Evolutionary conservation across 768 basidiomycete genomes (phyloP), one percentile per base, ranked within the genome.

Genomic region (Amanita rubescens): DNA sequence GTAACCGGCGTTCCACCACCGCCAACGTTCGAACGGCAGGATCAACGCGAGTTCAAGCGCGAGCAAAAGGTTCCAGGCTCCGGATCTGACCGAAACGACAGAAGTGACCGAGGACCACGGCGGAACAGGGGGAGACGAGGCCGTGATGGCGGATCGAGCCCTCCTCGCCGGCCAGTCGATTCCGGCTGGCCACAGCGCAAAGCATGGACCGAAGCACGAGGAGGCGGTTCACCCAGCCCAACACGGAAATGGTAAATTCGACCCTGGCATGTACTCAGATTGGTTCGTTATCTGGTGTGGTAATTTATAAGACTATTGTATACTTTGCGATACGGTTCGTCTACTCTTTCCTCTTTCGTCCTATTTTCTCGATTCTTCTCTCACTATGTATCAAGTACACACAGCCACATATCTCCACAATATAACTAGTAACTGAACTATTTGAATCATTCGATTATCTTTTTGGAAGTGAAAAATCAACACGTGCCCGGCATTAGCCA

Each of bases 181-280:
- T 73, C 79, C 30, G 80, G 81, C 1, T 85, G 82, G 82, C 76
- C 77, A 42, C 49, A 50, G 25, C 73, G 79, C 41, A 67, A 68
- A 53, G 66, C 69, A n/a, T 68, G 68, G 57, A 66, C 64, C 51
- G 65, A 68, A 24, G 63, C 63, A 45, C 49, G 48, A 38, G 61
- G 55, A 34, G 60, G 65, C 37, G 58, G 62, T 20, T 55, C 57
- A 9, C 59, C 60, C 17, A 63, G 67, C 47, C 64, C 64, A 6
- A 53, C 58, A n/a, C 62, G 59, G n/a, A 54, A 51, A 37, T 61
- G 60, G 60, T 57, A 30, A 39, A 53, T 32, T 25, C 9, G 7
- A 4, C 5, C 7, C 3, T 24, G n/a, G 20, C 6, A 5, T 12
- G 42, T 1, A 42, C 19, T 19, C 30, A 19, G 34, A 7, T 20